Conservation (phyloP, 495 filamentous ascomycete genomes). For the Elasticomyces elasticus region DNA sequence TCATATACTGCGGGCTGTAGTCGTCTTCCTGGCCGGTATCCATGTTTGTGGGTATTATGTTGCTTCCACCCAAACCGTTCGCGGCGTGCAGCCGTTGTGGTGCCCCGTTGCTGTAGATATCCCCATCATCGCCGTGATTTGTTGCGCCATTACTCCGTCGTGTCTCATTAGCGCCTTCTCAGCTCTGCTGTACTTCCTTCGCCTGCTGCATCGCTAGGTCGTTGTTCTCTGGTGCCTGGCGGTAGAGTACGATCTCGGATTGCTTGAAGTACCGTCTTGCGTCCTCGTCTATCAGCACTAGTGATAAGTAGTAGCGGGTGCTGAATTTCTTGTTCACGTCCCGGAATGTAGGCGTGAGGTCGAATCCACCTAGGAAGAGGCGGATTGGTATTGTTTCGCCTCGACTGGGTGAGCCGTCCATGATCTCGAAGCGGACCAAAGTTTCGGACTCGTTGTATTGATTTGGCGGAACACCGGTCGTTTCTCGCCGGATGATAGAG, state of each 20-base stretch:
- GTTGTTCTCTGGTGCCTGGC: slow-evolving; percentile 67
- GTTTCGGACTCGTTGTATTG: slow-evolving; percentile 99
- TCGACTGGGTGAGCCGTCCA: slow-evolving; percentile 88
- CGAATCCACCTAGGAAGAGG: slow-evolving; percentile 94
- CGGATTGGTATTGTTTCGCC: slow-evolving; percentile 95
- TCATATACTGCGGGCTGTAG: background rate
- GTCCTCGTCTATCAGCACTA: slow-evolving; percentile 60
- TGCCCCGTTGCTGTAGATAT: background rate
- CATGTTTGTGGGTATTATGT: background rate
- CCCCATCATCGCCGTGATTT: background rate
- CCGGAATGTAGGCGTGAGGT: slow-evolving; percentile 94
- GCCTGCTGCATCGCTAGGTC: slow-evolving; percentile 20
- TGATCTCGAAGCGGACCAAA: slow-evolving; percentile 97
- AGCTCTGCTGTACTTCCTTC: slow-evolving; percentile 20
- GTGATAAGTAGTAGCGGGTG: slow-evolving; percentile 90
- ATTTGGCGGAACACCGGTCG: slow-evolving; percentile 96
- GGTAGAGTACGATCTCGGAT: slow-evolving; percentile 94
- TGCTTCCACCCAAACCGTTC: background rate
- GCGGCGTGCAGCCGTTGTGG: background rate
- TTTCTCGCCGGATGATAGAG: slow-evolving; percentile 93
- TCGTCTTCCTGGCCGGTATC: background rate
- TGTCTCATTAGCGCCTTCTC: slow-evolving; percentile 14
- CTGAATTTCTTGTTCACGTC: slow-evolving; percentile 99
- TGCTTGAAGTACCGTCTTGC: slow-evolving; percentile 98
- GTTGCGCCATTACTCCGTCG: slow-evolving; percentile 10